phyloP scores from a whole-genome alignment of 371 early-diverging fungal species.

The Apophysomyces ossiformis region DNA sequence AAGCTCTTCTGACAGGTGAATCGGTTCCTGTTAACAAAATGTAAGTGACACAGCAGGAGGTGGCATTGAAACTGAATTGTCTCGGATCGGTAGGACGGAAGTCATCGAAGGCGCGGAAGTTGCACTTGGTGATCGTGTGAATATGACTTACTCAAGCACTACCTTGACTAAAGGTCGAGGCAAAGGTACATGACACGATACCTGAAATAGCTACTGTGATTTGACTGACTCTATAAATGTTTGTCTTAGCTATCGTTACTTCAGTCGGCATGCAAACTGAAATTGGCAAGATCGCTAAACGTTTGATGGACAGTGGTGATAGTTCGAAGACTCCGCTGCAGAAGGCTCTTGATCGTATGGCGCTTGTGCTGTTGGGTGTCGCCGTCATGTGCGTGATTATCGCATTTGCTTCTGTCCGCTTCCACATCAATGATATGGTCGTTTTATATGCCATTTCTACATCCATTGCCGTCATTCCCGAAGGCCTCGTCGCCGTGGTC shows the following conservation, averaged over 20 bases:
- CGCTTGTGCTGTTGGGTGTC: constrained; percentile 62
- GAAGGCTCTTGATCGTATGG: constrained; percentile 69
- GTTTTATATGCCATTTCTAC: constrained; percentile 81
- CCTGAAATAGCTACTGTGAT: too few species aligned
- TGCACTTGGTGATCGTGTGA: constrained; percentile 63
- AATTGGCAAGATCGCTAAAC: constrained; percentile 90
- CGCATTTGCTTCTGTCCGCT: constrained; percentile 57
- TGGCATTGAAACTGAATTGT: too few species aligned
- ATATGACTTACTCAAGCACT: constrained; percentile 69
- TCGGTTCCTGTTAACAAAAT: constrained; percentile 73
- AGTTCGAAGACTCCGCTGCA: constrained; percentile 73
- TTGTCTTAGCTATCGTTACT: constrained; percentile 79
- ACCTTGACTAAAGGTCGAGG: constrained; percentile 52
- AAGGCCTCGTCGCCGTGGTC: constrained; percentile 92
- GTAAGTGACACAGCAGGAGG: constrained; percentile 16
- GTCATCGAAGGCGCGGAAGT: constrained; percentile 37
- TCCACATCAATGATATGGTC: constrained; percentile 68
- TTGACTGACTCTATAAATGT: too few species aligned
- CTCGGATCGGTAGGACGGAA: constrained; percentile 17
- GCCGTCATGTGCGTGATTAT: constrained; percentile 58
- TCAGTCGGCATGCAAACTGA: constrained; percentile 88
- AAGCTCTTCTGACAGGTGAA: constrained; percentile 88
- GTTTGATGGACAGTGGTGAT: constrained; percentile 74
- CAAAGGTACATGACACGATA: constrained; percentile 24
- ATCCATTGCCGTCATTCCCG: constrained; percentile 94